Percentiles rank a stretch among this genome's conserved stretches.
Conservation (phyloP, 106 monocot genomes). For the Apostasia shenzhenica region DNA sequence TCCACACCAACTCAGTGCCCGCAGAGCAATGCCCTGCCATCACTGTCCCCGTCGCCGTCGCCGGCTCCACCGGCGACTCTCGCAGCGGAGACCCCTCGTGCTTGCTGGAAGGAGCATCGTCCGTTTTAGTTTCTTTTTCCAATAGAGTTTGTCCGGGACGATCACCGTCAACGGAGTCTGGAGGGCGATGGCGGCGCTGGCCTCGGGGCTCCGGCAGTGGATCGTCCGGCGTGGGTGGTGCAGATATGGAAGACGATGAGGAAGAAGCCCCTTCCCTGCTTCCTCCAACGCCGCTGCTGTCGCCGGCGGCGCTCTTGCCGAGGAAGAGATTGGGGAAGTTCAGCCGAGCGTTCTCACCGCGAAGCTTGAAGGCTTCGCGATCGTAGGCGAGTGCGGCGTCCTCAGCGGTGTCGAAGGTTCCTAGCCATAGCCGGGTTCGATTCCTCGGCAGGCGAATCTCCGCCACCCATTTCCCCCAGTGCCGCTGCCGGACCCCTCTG, state of each 20-base stretch:
- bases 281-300: neutral
- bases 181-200: too few species aligned
- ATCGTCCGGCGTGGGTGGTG: constrained; percentile 19
- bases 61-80: neutral
- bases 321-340: constrained; percentile 85
- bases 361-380: constrained; percentile 79
- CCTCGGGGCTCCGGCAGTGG: neutral
- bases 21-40: neutral
- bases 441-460: constrained; percentile 70
- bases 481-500: constrained; percentile 61
- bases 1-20: constrained; percentile 27
- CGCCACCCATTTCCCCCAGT: constrained; percentile 74
- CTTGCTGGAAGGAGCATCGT: neutral
- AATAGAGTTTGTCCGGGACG: neutral
- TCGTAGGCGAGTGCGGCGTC: constrained; percentile 92
- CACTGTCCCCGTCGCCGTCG: neutral
- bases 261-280: neutral
- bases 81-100: neutral
- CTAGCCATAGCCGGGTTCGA: constrained; percentile 86
- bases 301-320: constrained; percentile 12
- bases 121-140: neutral
- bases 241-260: constrained; percentile 20
- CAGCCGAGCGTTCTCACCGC: constrained; percentile 81
- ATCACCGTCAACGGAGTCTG: too few species aligned
- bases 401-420: constrained; percentile 94